Percentiles rank a stretch among this genome's conserved stretches.
Evolutionary conservation across 352 stramenopile species (phyloP).

Genomic region (Globisporangium recalcitrans): DNA sequence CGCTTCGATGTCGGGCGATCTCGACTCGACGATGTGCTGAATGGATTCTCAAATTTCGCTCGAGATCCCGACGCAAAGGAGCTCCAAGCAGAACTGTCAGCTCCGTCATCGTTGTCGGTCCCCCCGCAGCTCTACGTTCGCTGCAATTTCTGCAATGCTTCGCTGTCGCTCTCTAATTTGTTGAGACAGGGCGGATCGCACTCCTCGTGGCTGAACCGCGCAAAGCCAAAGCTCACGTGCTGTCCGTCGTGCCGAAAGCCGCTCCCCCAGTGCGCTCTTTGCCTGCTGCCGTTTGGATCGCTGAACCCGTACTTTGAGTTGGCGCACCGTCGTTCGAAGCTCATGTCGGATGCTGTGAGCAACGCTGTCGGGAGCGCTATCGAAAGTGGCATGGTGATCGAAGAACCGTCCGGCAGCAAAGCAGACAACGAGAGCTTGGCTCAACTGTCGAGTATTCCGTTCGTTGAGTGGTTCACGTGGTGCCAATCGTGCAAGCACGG

Average conservation of each 20-base stretch:
- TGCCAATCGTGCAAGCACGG: conserved; percentile 89
- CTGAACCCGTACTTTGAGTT: conserved; percentile 95
- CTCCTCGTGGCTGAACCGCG: conserved; percentile 85
- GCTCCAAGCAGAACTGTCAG: conserved; percentile 35
- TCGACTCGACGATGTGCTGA: conserved; percentile 85
- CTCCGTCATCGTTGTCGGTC: conserved; percentile 47
- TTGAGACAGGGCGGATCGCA: conserved; percentile 87
- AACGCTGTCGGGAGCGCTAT: conserved; percentile 25
- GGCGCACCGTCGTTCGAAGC: conserved; percentile 69
- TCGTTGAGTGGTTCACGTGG: conserved; percentile 95
- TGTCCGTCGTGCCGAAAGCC: conserved; percentile 91
- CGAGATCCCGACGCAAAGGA: conserved; percentile 43
- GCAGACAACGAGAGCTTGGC: conserved; percentile 80
- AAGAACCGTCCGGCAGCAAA: conserved; percentile 45
- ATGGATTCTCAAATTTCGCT: conserved; percentile 58
- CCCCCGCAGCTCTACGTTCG: conserved; percentile 90
- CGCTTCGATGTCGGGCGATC: conserved; percentile 91
- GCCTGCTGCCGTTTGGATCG: conserved; percentile 89
- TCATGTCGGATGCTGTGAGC: conserved; percentile 48
- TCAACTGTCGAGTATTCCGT: conserved; percentile 90
- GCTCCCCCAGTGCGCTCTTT: conserved; percentile 90
- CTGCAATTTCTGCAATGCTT: conserved; percentile 93
- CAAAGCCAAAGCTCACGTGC: conserved; percentile 88
- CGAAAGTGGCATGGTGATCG: conserved; percentile 35
- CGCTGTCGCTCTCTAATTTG: conserved; percentile 85